Evolutionary conservation across 2,329 filamentous ascomycete genomes (phyloP), one percentile per base, ranked within the genome.

Genomic region (Fusarium albosuccineum): DNA sequence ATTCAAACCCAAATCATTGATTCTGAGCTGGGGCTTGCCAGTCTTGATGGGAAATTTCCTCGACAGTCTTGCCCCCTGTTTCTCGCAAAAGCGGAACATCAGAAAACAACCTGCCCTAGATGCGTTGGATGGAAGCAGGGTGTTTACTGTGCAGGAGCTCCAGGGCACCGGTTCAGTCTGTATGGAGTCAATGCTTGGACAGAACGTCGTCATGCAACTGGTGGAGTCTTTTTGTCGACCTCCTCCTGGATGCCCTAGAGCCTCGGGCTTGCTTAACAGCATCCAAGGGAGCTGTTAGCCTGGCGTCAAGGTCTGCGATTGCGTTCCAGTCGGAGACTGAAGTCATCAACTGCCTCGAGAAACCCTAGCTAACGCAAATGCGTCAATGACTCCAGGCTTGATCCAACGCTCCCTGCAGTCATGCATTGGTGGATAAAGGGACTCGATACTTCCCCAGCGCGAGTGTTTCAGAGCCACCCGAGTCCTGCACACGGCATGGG

Each of bases 391-490:
- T 36, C 30, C 29, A 34, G 16, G 22, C 34, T 36, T 26, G 22
- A 33, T 22, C 29, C 53, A 42, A 51, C 16, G 30, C 33, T 27
- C 51, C 39, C 22, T 45, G 11, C 40, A 29, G 14, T 33, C 37
- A 30, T 22, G 17, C 6, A 39, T 9, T 22, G 27, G 13, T 30
- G 49, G 27, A 51, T 29, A 51, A 36, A 57, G 36, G 41, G 44
- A 29, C 40, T 49, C 34, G 26, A 34, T 6, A 29, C 26, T 33
- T 34, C 45, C 40, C 29, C 41, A 46, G 39, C 40, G 45, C 17
- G 22, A 37, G 48, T 59, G 67, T 72, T 72, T 72, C 67, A 72
- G 44, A 51, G 30, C 49, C 52, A 41, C 48, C 44, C 60, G 48
- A 60, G 56, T 64, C 56, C 62, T 67, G 52, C 67, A 68, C 60